Base-by-base conservation (phyloP, 139 green algal species). In the Spirogloea muscicola region DNA sequence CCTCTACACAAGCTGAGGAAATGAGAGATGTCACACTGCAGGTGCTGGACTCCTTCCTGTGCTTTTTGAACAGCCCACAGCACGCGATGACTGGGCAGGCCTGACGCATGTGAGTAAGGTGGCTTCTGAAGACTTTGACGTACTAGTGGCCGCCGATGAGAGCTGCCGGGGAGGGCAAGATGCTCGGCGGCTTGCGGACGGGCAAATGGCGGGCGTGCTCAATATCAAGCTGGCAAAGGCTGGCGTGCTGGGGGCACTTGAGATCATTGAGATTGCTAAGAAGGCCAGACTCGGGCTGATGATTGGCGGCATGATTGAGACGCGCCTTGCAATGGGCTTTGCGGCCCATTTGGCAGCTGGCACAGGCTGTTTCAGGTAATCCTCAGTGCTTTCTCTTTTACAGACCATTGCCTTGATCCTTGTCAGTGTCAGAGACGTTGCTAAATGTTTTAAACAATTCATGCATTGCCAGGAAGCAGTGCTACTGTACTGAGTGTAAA, bases 221-320 rank as follows among this genome's bases (percentile, higher is more conserved):
- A 79, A 75, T 29, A 37, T 77, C 25, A 79, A 79, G 71, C 60
- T 77, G 1, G 66, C 71, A 21, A 79, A 78, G n/a, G 27, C 31
- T 16, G 69, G 69, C 18, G 39, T 78, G 7, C 10, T 10, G 5
- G 67, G 57, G n/a, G 67, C 67, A 6, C 57, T 76, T 9, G 9
- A 77, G 7, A 79, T 77, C 9, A 58, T n/a, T 5, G 51, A 51
- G 9, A 36, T 76, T 13, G 67, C 55, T 9, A 51, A 58, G 39
- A 5, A 36, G 25, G 9, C 13, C 4, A 37, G 57, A 6, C 4
- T 76, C 7, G 51, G 4, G 4, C 65, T 80, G 29, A 80, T 80
- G 72, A 55, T 80, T 3, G 72, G 72, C 3, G 72, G 72, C 38
- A 80, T 80, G 72, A 65, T 80, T 29, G 72, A 80, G 36, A 80